Percentiles rank a stretch among this genome's conserved stretches.
These are phyloP conservation scores for Forsythia viridissima DNA, from an alignment of 257 asterid genomes.

Conservation along the genomic window DNA sequence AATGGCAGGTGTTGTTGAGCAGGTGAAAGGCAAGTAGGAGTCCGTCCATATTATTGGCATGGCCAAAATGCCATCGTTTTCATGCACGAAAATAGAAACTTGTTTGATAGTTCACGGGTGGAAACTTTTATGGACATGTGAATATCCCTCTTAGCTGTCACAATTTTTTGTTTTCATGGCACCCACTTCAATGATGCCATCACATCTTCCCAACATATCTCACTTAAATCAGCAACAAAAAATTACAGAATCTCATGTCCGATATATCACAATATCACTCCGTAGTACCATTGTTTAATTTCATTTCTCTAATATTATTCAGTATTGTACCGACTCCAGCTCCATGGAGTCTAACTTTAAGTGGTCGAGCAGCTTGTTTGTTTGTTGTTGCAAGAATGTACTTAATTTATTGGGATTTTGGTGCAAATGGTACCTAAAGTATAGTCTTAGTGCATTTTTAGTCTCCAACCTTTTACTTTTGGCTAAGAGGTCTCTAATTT, in stretches of 20 bases:
- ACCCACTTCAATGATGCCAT: constrained; percentile 6
- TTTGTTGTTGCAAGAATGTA: too few relatives aligned
- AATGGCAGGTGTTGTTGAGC: not conserved
- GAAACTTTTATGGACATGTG: constrained; percentile 22
- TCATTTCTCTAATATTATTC: too few relatives aligned
- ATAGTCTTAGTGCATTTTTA: too few relatives aligned
- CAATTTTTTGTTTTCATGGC: not conserved
- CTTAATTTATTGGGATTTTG: too few relatives aligned
- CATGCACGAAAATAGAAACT: constrained; percentile 12
- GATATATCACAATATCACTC: too few relatives aligned
- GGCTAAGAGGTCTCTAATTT: too few relatives aligned
- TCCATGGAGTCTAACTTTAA: too few relatives aligned
- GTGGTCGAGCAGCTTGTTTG: too few relatives aligned
- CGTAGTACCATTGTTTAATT: too few relatives aligned
- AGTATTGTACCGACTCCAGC: not conserved
- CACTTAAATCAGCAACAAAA: not conserved
- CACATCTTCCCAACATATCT: not conserved
- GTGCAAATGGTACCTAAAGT: too few relatives aligned
- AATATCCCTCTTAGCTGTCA: not conserved
- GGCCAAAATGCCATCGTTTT: constrained; percentile 7
- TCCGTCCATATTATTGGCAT: constrained; percentile 2
- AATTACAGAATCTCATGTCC: not conserved
- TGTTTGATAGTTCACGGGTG: not conserved
- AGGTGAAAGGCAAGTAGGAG: constrained; percentile 11
- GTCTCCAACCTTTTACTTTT: too few relatives aligned